Evolutionary conservation across 1,139 yeast genomes (phyloP), one percentile per base, ranked within the genome.

Genomic region (Debaryomyces sp.): DNA sequence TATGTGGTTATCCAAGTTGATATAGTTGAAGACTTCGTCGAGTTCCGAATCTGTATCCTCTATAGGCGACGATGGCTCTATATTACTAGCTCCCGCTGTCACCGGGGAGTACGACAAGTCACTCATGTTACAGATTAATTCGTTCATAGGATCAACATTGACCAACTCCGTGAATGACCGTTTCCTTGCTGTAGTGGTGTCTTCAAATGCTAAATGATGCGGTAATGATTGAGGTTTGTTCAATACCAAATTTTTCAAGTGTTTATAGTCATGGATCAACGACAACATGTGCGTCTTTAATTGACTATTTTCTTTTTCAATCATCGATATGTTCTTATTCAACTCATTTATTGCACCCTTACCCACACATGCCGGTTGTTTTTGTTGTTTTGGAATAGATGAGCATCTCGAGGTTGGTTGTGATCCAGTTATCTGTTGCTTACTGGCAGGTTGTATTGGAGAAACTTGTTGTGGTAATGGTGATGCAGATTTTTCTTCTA

Each of bases 401-500:
- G 27, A 21, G 27, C 21, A 13, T 29, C 23, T 27, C 34, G 36
- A 37, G 36, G 45, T 29, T 35, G 44, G 40, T 41, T 42, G 45
- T 37, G 24, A 17, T 44, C 42, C 45, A 17, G 26, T 49, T 37
- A 34, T 13, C 8, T 41, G 50, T 18, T 18, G 24, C 12, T 24
- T 42, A 15, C 9, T 23, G 4, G 33, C n/a, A 34, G 42, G 79
- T 12, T 96, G 96, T 66, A 89, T 89, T 49, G 96, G 72, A 12
- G 96, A 96, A 96, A 62, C 89, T 89, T 5, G 96, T 51, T 96
- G 71, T 12, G 96, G 96, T 3, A 9, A 12, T 9, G 37, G 40
- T 12, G 38, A 38, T 23, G 43, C 33, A 9, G 39, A 42, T 23
- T 27, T 33, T 12, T 34, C 40, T 39, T 42, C 40, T 29, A 33